A percentile compares a stretch with the other conserved stretches of the same genome.
These are phyloP conservation scores for Homolaphlyctis polyrhiza DNA, from an alignment of 371 early-diverging fungal genomes.

Conservation along the genomic window DNA sequence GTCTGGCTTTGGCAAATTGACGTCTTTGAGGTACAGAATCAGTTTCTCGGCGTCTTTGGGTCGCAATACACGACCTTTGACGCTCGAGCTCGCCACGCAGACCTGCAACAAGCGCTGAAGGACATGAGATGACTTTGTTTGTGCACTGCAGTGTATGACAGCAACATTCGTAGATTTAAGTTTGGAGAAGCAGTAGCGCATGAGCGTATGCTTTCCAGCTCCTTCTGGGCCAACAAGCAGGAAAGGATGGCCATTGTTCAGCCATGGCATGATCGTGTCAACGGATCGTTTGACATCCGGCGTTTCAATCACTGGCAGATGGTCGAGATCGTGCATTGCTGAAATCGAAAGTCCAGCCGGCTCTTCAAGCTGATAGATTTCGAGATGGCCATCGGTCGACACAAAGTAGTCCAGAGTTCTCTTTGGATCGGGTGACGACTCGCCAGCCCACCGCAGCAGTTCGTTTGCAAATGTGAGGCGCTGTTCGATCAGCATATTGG, in stretches of 20 bases:
- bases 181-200: constrained; percentile 36
- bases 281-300: constrained; percentile 30
- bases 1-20: constrained; percentile 47
- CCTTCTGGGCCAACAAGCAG: constrained; percentile 48
- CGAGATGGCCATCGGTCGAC: constrained; percentile 14
- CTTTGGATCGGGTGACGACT: constrained; percentile 30
- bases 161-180: constrained; percentile 28
- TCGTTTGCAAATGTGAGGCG: constrained; percentile 36
- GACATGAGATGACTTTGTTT: constrained; percentile 40
- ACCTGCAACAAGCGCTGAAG: constrained; percentile 37
- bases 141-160: constrained; percentile 45
- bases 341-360: constrained; percentile 9
- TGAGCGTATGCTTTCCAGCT: constrained; percentile 42
- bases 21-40: constrained; percentile 46
- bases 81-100: constrained; percentile 35
- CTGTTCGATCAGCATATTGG: constrained; percentile 29
- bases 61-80: constrained; percentile 36
- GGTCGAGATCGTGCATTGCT: constrained; percentile 24
- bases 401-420: constrained; percentile 33
- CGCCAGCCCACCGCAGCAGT: constrained; percentile 29
- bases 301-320: constrained; percentile 43
- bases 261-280: constrained; percentile 44
- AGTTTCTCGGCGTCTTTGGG: constrained; percentile 44
- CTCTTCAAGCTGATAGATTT: constrained; percentile 26
- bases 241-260: constrained; percentile 29